Base-by-base conservation (phyloP, 257 asterid species). In the Osmanthus fragrans region DNA sequence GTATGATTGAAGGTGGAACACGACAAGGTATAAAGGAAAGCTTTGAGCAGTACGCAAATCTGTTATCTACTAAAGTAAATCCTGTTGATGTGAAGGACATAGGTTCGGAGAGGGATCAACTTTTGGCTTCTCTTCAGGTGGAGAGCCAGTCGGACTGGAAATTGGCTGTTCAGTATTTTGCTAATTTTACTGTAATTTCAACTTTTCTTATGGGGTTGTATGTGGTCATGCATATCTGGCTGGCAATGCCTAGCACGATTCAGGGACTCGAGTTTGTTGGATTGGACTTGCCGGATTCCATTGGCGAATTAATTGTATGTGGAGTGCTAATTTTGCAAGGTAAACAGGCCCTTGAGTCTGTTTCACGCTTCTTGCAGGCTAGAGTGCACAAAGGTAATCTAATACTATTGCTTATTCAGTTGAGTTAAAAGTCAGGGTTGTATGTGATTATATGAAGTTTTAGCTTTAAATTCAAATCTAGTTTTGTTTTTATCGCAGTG, bases 241-340 rank as follows among this genome's bases (percentile, higher is more conserved):
- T 89, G 74, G 89, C 95, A 73, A 76, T 77, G 78, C 97, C 98
- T 58, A 88, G 92, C 88, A 76, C 93, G 5, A 76, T 92, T 83
- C 97, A 96, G 77, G 99, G 99, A 76, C 98, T 96, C 77, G 99
- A 96, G 87, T 93, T 96, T 87, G 92, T 86, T 79, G 99, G 99
- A 69, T 87, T 96, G 56, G 99, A 96, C 87, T 87, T 96, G 82
- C 99, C 99, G 18, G 99, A 96, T 86, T 93, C 99, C 40, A 83
- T 96, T 68, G 99, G 98, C 21, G 99, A 96, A 84, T 19, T 96
- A 81, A 89, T 96, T 77, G 97, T 93, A 73, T 88, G 91, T 79
- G 97, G 92, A 68, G 93, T 93, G 51, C 79, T 96, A 83, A 94
- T 96, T 81, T 89, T 96, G 77, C 99, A 96, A 87, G 98, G 97